Conservation (phyloP, 2,329 filamentous ascomycete species). For the Pseudocercospora pini-densiflorae region DNA sequence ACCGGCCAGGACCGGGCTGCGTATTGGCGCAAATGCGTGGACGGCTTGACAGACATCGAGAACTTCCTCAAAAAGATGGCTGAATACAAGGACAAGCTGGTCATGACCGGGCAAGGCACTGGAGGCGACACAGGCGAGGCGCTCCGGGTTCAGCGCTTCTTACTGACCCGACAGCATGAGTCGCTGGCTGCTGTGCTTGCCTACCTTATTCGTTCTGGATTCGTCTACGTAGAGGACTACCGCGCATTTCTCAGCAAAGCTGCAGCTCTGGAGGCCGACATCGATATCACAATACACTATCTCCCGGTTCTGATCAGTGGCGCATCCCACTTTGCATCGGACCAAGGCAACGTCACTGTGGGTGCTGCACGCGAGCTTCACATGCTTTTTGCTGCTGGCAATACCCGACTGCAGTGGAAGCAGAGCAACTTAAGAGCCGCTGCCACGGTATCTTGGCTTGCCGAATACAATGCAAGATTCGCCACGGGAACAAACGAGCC, state of each 20-base stretch:
- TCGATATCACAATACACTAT: constrained; percentile 76
- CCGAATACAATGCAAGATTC: constrained; percentile 87
- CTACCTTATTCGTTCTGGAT: constrained; percentile 76
- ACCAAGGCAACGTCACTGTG: constrained; percentile 68
- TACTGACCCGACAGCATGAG: constrained; percentile 88
- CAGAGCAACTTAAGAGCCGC: constrained; percentile 78
- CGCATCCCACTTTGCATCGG: constrained; percentile 77
- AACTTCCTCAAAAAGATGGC: constrained; percentile 74
- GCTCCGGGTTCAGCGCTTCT: constrained; percentile 78
- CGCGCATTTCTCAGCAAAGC: constrained; percentile 69
- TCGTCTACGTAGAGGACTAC: constrained; percentile 74
- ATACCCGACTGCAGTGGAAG: constrained; percentile 72
- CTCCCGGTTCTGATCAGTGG: constrained; percentile 78
- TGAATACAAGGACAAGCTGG: constrained; percentile 76
- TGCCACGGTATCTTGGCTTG: constrained; percentile 82
- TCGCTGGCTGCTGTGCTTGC: constrained; percentile 79
- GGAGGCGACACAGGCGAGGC: constrained; percentile 73
- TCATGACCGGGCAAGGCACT: constrained; percentile 71
- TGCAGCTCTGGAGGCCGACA: constrained; percentile 75
- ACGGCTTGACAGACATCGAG: constrained; percentile 76
- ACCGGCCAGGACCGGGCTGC: constrained; percentile 59
- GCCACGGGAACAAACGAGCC: constrained; percentile 25
- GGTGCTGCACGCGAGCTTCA: constrained; percentile 76
- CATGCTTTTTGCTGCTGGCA: constrained; percentile 65
- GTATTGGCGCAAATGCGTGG: constrained; percentile 75